Conservation (phyloP, 192 early-diverging fungal genomes). For the Linnemannia elongata region DNA sequence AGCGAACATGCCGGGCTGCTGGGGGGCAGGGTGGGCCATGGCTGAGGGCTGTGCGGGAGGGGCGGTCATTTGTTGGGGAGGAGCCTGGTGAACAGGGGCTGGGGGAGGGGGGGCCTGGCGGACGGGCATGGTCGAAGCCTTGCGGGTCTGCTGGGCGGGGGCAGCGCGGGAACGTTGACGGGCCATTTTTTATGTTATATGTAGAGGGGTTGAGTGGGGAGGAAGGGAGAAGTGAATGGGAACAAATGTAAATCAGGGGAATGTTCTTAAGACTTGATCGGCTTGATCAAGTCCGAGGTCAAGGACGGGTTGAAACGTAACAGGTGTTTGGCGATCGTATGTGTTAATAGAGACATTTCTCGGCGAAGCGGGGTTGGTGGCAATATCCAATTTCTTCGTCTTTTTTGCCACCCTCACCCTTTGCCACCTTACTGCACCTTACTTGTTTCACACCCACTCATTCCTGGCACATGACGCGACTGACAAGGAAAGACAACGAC, state of each 20-base stretch:
- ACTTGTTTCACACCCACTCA: not conserved
- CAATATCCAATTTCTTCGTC: not conserved
- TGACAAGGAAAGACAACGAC: slow-evolving; percentile 41
- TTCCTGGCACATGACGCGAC: slow-evolving; percentile 12
- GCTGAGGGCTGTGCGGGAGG: slow-evolving; percentile 62
- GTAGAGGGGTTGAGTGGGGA: not conserved
- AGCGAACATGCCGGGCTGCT: slow-evolving; percentile 82
- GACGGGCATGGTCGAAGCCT: slow-evolving; percentile 69
- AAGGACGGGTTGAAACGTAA: not conserved
- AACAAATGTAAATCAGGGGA: not conserved
- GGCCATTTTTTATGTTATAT: slow-evolving; percentile 24
- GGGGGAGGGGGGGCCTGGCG: slow-evolving; percentile 72
- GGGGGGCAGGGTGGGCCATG: slow-evolving; percentile 69
- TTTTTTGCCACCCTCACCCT: not conserved
- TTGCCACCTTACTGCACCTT: not conserved
- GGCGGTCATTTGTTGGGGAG: slow-evolving; percentile 56
- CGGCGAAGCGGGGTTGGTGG: slow-evolving; percentile 6
- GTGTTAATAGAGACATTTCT: not conserved
- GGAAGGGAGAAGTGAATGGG: not conserved
- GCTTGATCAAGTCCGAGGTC: not conserved
- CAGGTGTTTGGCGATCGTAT: not conserved
- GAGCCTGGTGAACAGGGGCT: slow-evolving; percentile 50
- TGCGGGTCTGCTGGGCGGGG: slow-evolving; percentile 65
- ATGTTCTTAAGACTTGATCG: not conserved
- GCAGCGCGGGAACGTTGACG: slow-evolving; percentile 63